Evolutionary conservation across 2,329 filamentous ascomycete species (phyloP).

Genomic region (Colletotrichum melonis): DNA sequence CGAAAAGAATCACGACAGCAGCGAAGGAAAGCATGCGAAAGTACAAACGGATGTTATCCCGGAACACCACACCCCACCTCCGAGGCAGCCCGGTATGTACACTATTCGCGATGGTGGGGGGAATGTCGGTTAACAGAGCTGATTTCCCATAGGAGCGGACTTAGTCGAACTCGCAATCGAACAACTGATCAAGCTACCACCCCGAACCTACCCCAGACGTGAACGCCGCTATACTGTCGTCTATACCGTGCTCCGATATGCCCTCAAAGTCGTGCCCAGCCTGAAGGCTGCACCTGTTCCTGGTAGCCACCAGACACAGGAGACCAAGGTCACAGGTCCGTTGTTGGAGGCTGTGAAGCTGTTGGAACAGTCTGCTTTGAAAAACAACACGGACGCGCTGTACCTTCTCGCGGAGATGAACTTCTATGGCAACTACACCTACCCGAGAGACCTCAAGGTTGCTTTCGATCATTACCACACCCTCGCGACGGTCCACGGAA

Average conservation of each 20-base stretch:
- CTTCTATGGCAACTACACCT: constrained; percentile 93
- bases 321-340: constrained; percentile 52
- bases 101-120: constrained; percentile 14
- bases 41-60: constrained; percentile 45
- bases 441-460: constrained; percentile 82
- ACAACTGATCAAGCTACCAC: constrained; percentile 62
- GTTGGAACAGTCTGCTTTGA: constrained; percentile 62
- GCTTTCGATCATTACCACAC: constrained; percentile 86
- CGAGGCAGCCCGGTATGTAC: constrained; percentile 51
- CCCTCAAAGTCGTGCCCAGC: constrained; percentile 61
- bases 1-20: constrained; percentile 43
- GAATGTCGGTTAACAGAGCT: not conserved
- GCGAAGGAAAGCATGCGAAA: constrained; percentile 46
- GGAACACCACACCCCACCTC: constrained; percentile 41
- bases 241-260: constrained; percentile 55
- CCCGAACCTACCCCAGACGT: constrained; percentile 55
- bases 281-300: constrained; percentile 60
- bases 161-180: constrained; percentile 63
- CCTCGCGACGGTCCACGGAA: constrained; percentile 81
- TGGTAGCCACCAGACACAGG: constrained; percentile 44
- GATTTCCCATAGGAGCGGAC: constrained; percentile 57
- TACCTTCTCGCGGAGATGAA: constrained; percentile 94
- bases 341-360: constrained; percentile 63
- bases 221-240: constrained; percentile 58
- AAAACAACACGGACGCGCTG: constrained; percentile 83